Evolutionary conservation across 139 green algal genomes (phyloP), one percentile per base, ranked within the genome.

Genomic region (Nannochloris sp.): DNA sequence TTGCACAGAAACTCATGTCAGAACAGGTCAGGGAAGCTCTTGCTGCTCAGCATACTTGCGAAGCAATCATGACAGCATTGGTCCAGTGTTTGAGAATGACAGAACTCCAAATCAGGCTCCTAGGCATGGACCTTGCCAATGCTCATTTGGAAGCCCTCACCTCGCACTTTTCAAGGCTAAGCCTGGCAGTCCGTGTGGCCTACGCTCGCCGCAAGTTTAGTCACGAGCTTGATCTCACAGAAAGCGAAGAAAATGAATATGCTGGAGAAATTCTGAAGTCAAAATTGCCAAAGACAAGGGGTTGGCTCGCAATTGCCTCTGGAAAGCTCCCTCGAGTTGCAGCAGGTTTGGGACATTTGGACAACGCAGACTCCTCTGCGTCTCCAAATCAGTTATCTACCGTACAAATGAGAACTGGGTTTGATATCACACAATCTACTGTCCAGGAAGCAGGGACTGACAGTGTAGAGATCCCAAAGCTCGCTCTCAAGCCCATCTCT

Each of bases 81-180:
- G 57, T 57, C 5, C 49, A 68, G 25, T 78, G 78, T 15, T 64
- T 92, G 51, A 64, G 82, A 21, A 63, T 91, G 66, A 68, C 88
- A 29, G 57, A 71, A 29, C 78, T 76, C 5, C 83, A 90, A 71
- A 68, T 92, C 19, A 84, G 82, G 70, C 62, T 91, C 57, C 67
- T 93, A 27, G 81, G 83, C 51, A 55, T 93, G 62, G 88, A 95
- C 59, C 67, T 79, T 3, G 88, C 88, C 37, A 95, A 95, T 64
- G 66, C 54, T 19, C 60, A 48, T 12, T 27, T 78, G 60, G 3
- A 18, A 12, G 4, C 15, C 27, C 61, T 77, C 23, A 55, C 60
- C n/a, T 14, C 46, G 4, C 18, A 64, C 12, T 44, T 25, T n/a
- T 21, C 48, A 44, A 16, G 14, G 9, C 23, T 55, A 0, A 18